Base-by-base conservation (phyloP, 2,329 filamentous ascomycete species). In the Coleophoma crateriformis region DNA sequence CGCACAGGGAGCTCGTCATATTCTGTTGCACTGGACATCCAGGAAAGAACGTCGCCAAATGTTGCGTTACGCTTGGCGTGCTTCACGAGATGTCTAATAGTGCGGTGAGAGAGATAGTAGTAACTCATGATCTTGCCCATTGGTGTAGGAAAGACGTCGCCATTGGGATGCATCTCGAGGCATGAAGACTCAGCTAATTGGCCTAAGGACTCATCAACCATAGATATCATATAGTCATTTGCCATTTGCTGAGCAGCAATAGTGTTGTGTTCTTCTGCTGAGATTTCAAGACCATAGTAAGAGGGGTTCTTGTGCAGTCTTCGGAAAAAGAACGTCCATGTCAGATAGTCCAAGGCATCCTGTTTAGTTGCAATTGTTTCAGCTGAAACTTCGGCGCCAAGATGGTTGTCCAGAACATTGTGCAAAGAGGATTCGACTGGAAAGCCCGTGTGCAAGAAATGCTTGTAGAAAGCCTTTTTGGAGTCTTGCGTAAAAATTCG, bases 321-420 rank as follows among this genome's bases (percentile, higher is more conserved):
- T 3, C 95, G 83, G 78, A 99, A 99, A 79, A 99, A 99, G 74
- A 99, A 99, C 1, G 95, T 99, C 94, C 95, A 99, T 0, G 94
- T 99, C 47, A 99, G 72, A 64, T 99, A 99, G 68, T 99, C 95
- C 4, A 99, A 78, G 1, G 94, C 94, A 69, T 99, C 94, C 69
- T 99, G 94, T 68, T 96, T 96, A 8, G 90, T 95, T 33, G 86
- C 75, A 46, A 99, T 88, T 0, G 94, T 99, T 58, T 89, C 91
- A 1, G 94, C 90, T 1, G 91, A 95, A 6, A 97, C 84, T 71
- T 99, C 94, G 51, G 94, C 94, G 54, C 90, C 87, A 66, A 99
- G 77, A 77, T 99, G 95, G 72, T 99, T 96, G 70, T 97, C 92
- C 7, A 99, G 75, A 1, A 97, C 94, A 17, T 95, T 96, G 69